These are phyloP conservation scores for Boletus mariae DNA, from an alignment of 1,284 basidiomycete genomes.

Conservation along the genomic window DNA sequence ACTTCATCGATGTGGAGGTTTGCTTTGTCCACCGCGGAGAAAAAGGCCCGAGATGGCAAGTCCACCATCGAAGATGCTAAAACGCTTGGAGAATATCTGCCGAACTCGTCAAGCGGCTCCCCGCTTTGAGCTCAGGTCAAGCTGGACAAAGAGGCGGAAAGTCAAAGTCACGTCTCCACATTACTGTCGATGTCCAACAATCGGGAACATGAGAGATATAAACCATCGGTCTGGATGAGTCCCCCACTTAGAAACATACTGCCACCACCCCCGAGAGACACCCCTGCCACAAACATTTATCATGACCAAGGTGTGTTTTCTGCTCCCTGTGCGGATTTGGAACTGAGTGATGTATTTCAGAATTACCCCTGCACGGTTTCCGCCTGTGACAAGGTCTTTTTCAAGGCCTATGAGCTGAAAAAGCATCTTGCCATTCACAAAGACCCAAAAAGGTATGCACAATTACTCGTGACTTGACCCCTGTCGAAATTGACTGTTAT, in stretches of 20 bases:
- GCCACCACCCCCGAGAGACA: not conserved
- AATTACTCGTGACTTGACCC: not conserved
- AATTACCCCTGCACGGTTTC: constrained; percentile 14
- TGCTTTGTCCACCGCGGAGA: constrained; percentile 7
- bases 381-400: constrained; percentile 18
- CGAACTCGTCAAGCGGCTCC: not conserved
- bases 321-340: not conserved
- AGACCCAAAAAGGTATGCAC: constrained; percentile 13
- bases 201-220: constrained; percentile 10
- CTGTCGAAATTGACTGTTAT: not conserved
- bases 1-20: not conserved
- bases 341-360: constrained; percentile 12
- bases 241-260: not conserved
- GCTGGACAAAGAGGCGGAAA: constrained; percentile 9
- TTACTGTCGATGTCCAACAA: not conserved
- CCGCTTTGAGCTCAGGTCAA: constrained; percentile 11
- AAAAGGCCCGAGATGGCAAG: not conserved
- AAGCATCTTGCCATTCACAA: constrained; percentile 25
- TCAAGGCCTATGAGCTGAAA: constrained; percentile 17
- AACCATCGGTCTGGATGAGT: not conserved
- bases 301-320: constrained; percentile 15
- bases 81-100: constrained; percentile 2
- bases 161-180: not conserved
- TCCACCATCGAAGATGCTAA: not conserved
- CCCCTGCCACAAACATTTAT: not conserved